Evolutionary conservation across 2,329 filamentous ascomycete genomes (phyloP).

Genomic region (Aureobasidium sp.): DNA sequence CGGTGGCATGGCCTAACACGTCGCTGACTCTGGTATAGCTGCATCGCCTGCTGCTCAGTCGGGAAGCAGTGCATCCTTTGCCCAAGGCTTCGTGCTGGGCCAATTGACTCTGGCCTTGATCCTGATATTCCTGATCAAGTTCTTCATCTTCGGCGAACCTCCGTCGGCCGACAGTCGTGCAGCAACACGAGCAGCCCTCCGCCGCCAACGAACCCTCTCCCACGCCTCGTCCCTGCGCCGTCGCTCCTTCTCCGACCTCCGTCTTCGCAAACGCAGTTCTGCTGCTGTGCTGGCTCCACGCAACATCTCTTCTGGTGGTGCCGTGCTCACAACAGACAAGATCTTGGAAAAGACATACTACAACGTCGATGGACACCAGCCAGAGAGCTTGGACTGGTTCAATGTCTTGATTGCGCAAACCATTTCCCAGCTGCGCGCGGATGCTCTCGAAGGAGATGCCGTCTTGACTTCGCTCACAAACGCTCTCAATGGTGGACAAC

Average conservation of each 20-base stretch:
- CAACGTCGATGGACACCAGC: slow-evolving; percentile 90
- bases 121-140: slow-evolving; percentile 94
- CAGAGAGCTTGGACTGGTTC: slow-evolving; percentile 97
- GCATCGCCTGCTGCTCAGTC: slow-evolving; percentile 2
- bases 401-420: slow-evolving; percentile 96
- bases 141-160: slow-evolving; percentile 97
- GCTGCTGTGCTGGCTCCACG: slow-evolving; percentile 49
- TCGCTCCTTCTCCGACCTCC: slow-evolving; percentile 28
- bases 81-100: slow-evolving; percentile 84
- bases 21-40: slow-evolving; percentile 1
- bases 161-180: slow-evolving; percentile 77
- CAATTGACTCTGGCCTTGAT: slow-evolving; percentile 89
- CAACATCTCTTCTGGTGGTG: slow-evolving; percentile 25
- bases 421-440: slow-evolving; percentile 87
- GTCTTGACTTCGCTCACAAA: slow-evolving; percentile 80
- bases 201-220: slow-evolving; percentile 64
- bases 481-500: slow-evolving; percentile 73
- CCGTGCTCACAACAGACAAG: slow-evolving; percentile 71
- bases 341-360: slow-evolving; percentile 98
- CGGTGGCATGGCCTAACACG: neutral
- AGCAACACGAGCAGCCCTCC: slow-evolving; percentile 65
- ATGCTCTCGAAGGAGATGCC: slow-evolving; percentile 84
- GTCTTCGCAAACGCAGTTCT: slow-evolving; percentile 54
- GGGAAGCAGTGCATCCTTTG: slow-evolving; percentile 64
- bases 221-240: slow-evolving; percentile 46